Conservation (phyloP, 2,329 filamentous ascomycete genomes). For the Achaetomium macrosporum region DNA sequence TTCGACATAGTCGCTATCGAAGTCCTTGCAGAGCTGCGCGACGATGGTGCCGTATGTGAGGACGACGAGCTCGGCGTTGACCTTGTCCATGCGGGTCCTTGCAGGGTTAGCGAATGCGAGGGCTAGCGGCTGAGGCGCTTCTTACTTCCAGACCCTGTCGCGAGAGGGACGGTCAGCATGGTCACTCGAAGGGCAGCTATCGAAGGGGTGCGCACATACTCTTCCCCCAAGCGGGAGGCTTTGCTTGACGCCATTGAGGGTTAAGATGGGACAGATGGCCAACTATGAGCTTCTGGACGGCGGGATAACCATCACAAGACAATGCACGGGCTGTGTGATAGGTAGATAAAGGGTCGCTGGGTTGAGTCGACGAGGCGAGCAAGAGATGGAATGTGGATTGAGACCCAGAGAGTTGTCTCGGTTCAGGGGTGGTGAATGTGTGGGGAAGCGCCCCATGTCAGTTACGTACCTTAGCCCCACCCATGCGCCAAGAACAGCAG, state of each 20-base stretch:
- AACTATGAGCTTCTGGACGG: neutral
- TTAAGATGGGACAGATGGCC: neutral
- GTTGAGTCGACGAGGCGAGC: too few species aligned
- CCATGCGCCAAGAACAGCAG: neutral
- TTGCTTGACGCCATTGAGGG: constrained; percentile 53
- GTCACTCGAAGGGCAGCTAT: neutral
- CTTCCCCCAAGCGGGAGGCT: constrained; percentile 56
- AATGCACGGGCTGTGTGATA: too few species aligned
- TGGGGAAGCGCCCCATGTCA: too few species aligned
- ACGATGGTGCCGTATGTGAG: constrained; percentile 98
- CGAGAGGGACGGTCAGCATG: constrained; percentile 21
- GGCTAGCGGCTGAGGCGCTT: neutral
- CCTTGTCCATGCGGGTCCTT: constrained; percentile 93
- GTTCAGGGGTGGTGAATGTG: too few species aligned
- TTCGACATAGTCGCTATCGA: constrained; percentile 86
- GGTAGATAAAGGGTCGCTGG: too few species aligned
- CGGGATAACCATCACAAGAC: too few species aligned
- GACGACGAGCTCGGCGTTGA: constrained; percentile 95
- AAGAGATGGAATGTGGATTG: too few species aligned
- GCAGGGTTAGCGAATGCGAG: constrained; percentile 25
- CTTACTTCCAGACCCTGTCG: constrained; percentile 80
- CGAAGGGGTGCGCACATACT: constrained; percentile 39
- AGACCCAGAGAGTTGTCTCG: too few species aligned
- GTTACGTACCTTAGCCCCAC: too few species aligned
- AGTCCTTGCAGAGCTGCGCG: constrained; percentile 92